phyloP scores from a whole-genome alignment of 2,329 filamentous ascomycete genomes.

The Cladosporium austrohemisphaericum region DNA sequence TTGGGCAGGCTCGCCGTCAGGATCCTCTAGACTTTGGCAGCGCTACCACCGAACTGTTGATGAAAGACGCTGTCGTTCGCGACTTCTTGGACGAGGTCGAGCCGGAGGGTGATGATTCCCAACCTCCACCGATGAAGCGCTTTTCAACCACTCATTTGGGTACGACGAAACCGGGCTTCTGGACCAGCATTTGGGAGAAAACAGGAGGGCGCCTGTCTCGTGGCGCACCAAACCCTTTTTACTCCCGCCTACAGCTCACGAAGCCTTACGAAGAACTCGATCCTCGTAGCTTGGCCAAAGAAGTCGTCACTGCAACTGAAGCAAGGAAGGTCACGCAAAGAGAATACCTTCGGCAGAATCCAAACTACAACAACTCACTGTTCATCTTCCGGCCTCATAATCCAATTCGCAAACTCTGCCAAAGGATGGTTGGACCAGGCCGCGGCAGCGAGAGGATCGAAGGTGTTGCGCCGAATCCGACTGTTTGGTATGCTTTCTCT shows the following conservation, averaged over 20 bases:
- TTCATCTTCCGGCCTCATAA: slow-evolving; percentile 81
- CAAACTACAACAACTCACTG: slow-evolving; percentile 86
- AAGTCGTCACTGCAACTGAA: slow-evolving; percentile 80
- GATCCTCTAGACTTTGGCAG: slow-evolving; percentile 91
- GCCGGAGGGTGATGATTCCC: background rate
- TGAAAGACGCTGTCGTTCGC: slow-evolving; percentile 91
- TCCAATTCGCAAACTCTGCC: slow-evolving; percentile 75
- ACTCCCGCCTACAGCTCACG: slow-evolving; percentile 71
- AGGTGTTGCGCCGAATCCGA: slow-evolving; percentile 81
- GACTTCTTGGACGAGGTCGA: slow-evolving; percentile 82
- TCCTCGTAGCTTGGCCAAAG: slow-evolving; percentile 80
- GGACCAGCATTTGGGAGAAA: slow-evolving; percentile 25
- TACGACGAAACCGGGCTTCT: slow-evolving; percentile 18
- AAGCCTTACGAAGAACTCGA: slow-evolving; percentile 74
- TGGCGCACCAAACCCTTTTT: slow-evolving; percentile 88
- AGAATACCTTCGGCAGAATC: slow-evolving; percentile 82
- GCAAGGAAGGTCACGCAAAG: slow-evolving; percentile 82
- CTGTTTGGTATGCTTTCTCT: slow-evolving; percentile 89
- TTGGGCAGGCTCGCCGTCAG: slow-evolving; percentile 60
- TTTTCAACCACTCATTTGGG: slow-evolving; percentile 12
- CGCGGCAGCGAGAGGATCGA: slow-evolving; percentile 83
- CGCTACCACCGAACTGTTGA: slow-evolving; percentile 89
- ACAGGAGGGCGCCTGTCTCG: slow-evolving; percentile 29
- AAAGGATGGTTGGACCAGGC: slow-evolving; percentile 85
- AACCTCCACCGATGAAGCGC: slow-evolving; percentile 4